Percentiles rank a stretch among this genome's conserved stretches.
These are phyloP conservation scores for Rhododendron simsii DNA, from an alignment of 148 eudicot genomes.

Conservation along the genomic window DNA sequence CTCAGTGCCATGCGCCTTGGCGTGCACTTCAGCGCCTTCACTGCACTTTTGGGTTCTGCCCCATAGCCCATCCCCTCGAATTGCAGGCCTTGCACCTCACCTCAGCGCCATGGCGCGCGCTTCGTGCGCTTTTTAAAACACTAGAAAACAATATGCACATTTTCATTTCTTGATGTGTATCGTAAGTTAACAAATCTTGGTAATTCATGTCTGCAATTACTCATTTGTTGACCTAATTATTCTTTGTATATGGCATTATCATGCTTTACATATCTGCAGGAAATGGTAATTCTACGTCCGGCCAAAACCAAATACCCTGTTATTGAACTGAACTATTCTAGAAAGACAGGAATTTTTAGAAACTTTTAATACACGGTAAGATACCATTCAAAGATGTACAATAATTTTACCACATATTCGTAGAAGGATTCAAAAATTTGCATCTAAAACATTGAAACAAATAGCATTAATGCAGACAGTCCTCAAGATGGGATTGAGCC, in stretches of 20 bases:
- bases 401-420: background rate
- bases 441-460: no score
- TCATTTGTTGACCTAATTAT: background rate
- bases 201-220: background rate
- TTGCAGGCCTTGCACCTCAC: no score
- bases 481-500: background rate
- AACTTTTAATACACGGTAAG: background rate
- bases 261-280: background rate
- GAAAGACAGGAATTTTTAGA: background rate
- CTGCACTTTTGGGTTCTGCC: no score
- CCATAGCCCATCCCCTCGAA: no score
- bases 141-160: background rate
- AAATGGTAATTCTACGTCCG: background rate
- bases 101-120: no score
- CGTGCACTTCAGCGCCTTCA: no score
- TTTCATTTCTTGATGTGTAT: background rate
- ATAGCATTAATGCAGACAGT: background rate
- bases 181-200: background rate
- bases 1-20: no score
- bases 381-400: background rate
- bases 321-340: background rate
- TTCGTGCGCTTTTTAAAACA: no score
- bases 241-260: background rate
- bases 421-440: no score
- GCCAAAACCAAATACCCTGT: background rate